Base-by-base conservation (phyloP, 31 red algal species). In the Porphyra umbilicalis region DNA sequence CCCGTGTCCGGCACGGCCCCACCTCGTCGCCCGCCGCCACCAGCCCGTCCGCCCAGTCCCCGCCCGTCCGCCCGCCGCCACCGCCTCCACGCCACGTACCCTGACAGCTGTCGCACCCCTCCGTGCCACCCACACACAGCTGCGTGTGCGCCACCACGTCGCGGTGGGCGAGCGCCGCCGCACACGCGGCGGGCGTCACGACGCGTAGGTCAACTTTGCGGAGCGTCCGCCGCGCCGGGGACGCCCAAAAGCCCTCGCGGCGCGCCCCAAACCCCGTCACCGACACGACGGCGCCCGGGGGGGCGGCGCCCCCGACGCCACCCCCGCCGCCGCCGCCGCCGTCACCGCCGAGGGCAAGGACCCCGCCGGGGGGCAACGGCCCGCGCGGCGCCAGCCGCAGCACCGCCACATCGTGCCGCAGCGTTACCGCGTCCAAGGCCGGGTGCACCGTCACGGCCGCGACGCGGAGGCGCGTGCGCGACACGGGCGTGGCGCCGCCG, bases 131-230 rank as follows among this genome's bases (percentile, higher is more conserved):
- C 8, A 85, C 90, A 78, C 90, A 92, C 36, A 92, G 39, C 39
- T 92, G 90, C 34, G 75, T 39, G 8, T 31, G 34, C 0, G 0
- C 6, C n/a, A 92, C 37, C n/a, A 67, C 76, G 34, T 38, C 81
- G 29, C 10, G 34, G 32, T 85, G 77, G 7, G 57, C 46, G 30
- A 81, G 82, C 33, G 15, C 77, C n/a, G 15, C 30, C 78, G 77
- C 81, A 42, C 90, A 92, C 35, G 35, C 74, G 16, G 33, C 82
- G 16, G 82, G 42, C 35, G 30, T 10, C 29, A 92, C 85, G 0
- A 88, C 82, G 20, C 82, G 85, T 14, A 92, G 36, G 75, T 92
- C 85, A 10, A 92, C 90, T 37, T 84, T 79, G 7, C 74, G 35
- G 6, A 88, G 68, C 4, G 35, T 31, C 13, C 25, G 31, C 44